Conservation (phyloP, 2,329 filamentous ascomycete species). For the Penicillium sp. region DNA sequence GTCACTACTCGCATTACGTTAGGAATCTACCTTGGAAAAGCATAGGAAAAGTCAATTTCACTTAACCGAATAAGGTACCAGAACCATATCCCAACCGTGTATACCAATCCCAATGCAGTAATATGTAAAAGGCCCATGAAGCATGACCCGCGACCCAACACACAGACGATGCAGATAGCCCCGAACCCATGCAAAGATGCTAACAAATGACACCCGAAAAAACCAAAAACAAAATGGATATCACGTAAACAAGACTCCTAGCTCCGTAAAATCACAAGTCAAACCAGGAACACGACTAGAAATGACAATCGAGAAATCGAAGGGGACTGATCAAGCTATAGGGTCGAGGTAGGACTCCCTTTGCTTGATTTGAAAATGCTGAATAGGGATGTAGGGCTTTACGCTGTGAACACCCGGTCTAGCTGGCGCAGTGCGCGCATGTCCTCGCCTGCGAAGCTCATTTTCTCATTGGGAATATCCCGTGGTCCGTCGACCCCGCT, state of each 20-base stretch:
- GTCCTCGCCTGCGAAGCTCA: constrained; percentile 58
- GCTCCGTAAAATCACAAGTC: constrained; percentile 4
- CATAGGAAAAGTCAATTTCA: constrained; percentile 13
- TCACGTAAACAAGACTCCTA: constrained; percentile 14
- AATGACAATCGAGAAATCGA: constrained; percentile 1
- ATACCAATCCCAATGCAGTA: constrained; percentile 26
- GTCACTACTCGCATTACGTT: too few relatives aligned
- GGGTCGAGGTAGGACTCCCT: not conserved
- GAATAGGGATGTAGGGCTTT: constrained; percentile 1
- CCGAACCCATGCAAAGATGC: constrained; percentile 21
- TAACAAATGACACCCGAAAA: constrained; percentile 11
- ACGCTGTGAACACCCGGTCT: constrained; percentile 51
- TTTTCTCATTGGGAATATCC: constrained; percentile 55
- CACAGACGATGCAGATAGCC: constrained; percentile 16
- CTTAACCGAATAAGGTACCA: not conserved
- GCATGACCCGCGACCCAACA: constrained; percentile 10
- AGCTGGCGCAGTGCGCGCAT: constrained; percentile 62
- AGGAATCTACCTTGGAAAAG: not conserved
- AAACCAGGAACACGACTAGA: not conserved
- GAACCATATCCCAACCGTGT: constrained; percentile 19
- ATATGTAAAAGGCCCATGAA: constrained; percentile 13
- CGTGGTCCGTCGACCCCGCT: constrained; percentile 41
- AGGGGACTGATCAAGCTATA: not conserved
- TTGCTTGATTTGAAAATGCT: not conserved
- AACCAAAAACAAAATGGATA: constrained; percentile 17